These are phyloP conservation scores for Fusarium pseudonygamai DNA, from an alignment of 2,329 filamentous ascomycete genomes.

Conservation along the genomic window DNA sequence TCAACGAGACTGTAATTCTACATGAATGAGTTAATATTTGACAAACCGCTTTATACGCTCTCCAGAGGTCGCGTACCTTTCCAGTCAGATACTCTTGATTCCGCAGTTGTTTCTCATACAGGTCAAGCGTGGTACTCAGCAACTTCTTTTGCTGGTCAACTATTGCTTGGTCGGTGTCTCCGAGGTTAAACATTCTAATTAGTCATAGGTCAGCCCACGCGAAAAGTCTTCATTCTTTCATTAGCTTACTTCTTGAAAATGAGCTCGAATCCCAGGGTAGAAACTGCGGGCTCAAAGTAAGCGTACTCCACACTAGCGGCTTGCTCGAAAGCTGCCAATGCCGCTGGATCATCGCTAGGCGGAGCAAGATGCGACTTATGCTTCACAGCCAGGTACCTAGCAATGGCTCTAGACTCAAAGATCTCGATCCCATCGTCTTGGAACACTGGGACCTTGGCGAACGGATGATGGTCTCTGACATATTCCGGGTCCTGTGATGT, in stretches of 20 bases:
- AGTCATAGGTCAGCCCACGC: too few species aligned
- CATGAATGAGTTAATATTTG: background rate
- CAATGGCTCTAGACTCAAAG: background rate
- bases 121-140: background rate
- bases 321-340: background rate
- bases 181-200: background rate
- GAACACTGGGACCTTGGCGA: background rate
- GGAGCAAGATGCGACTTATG: background rate
- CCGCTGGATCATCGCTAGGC: background rate
- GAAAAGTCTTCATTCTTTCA: background rate
- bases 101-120: background rate
- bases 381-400: background rate
- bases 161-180: background rate
- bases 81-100: background rate
- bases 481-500: background rate
- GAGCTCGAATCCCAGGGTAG: background rate
- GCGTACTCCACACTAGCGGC: background rate
- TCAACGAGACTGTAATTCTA: background rate
- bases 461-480: background rate
- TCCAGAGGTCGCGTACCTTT: background rate
- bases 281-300: background rate
- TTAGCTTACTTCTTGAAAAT: background rate
- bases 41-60: accelerated
- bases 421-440: background rate
- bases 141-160: background rate